Percentiles rank a stretch among this genome's conserved stretches.
These are phyloP conservation scores for Pleurotus djamor DNA, from an alignment of 768 basidiomycete species.

Conservation along the genomic window DNA sequence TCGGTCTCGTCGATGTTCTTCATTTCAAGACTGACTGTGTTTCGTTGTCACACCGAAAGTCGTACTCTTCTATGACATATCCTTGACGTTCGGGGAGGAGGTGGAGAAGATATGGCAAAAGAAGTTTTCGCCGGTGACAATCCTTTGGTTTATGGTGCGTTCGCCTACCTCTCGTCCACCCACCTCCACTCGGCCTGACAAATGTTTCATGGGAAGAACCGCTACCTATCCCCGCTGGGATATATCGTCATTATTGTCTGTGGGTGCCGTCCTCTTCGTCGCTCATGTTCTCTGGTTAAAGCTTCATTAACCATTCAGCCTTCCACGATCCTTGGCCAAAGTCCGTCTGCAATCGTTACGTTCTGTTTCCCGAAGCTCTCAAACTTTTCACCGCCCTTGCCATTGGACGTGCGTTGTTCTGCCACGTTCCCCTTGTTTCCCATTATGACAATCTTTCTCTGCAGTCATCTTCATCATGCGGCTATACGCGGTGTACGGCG, in stretches of 20 bases:
- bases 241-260: conserved; percentile 33
- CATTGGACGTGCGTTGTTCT: conserved; percentile 24
- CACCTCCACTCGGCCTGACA: neutral
- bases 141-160: conserved; percentile 27
- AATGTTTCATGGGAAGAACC: conserved; percentile 22
- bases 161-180: neutral
- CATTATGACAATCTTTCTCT: neutral
- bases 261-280: conserved; percentile 10
- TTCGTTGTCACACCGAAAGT: conserved; percentile 14
- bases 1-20: too few relatives aligned
- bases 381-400: conserved; percentile 27
- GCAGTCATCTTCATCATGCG: conserved; percentile 27
- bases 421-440: neutral
- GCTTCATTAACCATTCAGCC: conserved; percentile 20
- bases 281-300: neutral
- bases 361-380: conserved; percentile 31
- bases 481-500: conserved; percentile 26
- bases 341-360: conserved; percentile 27
- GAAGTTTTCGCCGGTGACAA: conserved; percentile 23
- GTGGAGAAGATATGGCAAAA: conserved; percentile 29
- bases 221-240: conserved; percentile 31
- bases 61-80: conserved; percentile 34
- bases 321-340: conserved; percentile 31
- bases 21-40: too few relatives aligned
- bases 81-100: conserved; percentile 32